A percentile compares a stretch with the other conserved stretches of the same genome.
phyloP scores from a whole-genome alignment of 306 rosid species.

The Acacia melanoxylon region DNA sequence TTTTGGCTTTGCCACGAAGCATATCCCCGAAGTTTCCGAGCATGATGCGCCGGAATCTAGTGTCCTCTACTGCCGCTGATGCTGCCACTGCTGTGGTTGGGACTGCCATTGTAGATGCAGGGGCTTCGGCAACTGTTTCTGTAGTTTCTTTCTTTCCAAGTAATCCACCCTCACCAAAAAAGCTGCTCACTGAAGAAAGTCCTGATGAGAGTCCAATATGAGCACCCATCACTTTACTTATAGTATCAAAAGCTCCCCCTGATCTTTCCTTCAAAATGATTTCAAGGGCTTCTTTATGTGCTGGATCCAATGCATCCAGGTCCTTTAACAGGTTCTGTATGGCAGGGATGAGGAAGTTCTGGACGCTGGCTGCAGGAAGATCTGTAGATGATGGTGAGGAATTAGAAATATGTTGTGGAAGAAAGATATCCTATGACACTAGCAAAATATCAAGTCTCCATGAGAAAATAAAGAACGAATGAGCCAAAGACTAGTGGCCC shows the following conservation, averaged over 20 bases:
- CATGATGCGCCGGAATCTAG: conserved; percentile 92
- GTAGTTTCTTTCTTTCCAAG: conserved; percentile 72
- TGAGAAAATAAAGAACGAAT: neutral
- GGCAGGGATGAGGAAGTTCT: conserved; percentile 80
- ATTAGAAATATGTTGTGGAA: conserved; percentile 18
- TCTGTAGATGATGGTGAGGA: conserved; percentile 48
- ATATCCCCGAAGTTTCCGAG: conserved; percentile 85
- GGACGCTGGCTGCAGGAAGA: conserved; percentile 67
- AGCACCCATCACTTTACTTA: conserved; percentile 95
- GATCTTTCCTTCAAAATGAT: conserved; percentile 92
- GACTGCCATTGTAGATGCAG: conserved; percentile 45
- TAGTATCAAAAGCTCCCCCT: conserved; percentile 85
- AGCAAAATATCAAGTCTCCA: neutral
- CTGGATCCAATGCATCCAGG: conserved; percentile 86
- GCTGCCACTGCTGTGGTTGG: conserved; percentile 20
- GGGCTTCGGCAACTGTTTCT: conserved; percentile 49
- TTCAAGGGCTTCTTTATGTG: conserved; percentile 98
- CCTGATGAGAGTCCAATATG: conserved; percentile 86
- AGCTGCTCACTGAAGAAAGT: conserved; percentile 77
- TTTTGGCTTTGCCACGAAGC: conserved; percentile 78
- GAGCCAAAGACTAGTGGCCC: too few relatives aligned
- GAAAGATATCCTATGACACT: neutral
- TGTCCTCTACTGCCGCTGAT: conserved; percentile 58
- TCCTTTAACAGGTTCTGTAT: conserved; percentile 84
- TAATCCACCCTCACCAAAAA: conserved; percentile 89